Percentiles rank a stretch among this genome's conserved stretches.
These are phyloP conservation scores for Fistulifera pelliculosa DNA, from an alignment of 108 stramenopile genomes.

Conservation along the genomic window DNA sequence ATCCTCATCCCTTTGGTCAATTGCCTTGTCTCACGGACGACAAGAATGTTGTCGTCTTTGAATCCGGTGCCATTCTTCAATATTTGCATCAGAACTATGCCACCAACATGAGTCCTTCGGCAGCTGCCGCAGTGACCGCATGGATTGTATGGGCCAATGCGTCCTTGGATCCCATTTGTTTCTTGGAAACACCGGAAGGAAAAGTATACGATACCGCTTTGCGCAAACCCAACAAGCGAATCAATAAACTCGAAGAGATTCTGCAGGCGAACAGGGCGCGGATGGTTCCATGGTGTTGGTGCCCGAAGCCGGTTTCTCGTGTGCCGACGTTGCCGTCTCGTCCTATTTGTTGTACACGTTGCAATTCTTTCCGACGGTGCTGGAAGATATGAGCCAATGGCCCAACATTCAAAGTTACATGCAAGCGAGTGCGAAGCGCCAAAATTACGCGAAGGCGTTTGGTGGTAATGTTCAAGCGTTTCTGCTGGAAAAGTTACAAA, in stretches of 20 bases:
- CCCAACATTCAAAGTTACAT: slow-evolving; percentile 75
- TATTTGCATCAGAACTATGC: slow-evolving; percentile 46
- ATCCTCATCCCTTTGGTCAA: slow-evolving; percentile 86
- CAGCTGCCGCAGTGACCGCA: slow-evolving; percentile 34
- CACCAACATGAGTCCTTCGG: slow-evolving; percentile 9
- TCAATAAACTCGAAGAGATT: slow-evolving; percentile 56
- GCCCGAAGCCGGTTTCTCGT: slow-evolving; percentile 39
- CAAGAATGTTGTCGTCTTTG: slow-evolving; percentile 61
- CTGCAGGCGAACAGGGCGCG: slow-evolving; percentile 9
- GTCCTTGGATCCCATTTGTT: slow-evolving; percentile 80
- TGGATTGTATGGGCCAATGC: slow-evolving; percentile 90
- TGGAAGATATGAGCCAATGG: slow-evolving; percentile 38
- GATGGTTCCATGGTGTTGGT: slow-evolving; percentile 39
- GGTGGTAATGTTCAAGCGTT: slow-evolving; percentile 43
- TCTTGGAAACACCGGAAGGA: slow-evolving; percentile 75
- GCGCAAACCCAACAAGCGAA: slow-evolving; percentile 49
- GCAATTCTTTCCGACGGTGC: slow-evolving; percentile 70
- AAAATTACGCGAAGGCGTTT: slow-evolving; percentile 69
- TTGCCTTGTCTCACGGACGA: slow-evolving; percentile 72
- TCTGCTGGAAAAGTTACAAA: slow-evolving; percentile 38
- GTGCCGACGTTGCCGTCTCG: slow-evolving; percentile 81
- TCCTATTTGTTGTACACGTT: slow-evolving; percentile 79
- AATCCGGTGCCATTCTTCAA: slow-evolving; percentile 79
- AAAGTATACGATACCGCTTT: slow-evolving; percentile 79
- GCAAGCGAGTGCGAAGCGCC: slow-evolving; percentile 58